Base-by-base conservation (phyloP, 2,329 filamentous ascomycete species). In the Clarireedia homoeocarpa region DNA sequence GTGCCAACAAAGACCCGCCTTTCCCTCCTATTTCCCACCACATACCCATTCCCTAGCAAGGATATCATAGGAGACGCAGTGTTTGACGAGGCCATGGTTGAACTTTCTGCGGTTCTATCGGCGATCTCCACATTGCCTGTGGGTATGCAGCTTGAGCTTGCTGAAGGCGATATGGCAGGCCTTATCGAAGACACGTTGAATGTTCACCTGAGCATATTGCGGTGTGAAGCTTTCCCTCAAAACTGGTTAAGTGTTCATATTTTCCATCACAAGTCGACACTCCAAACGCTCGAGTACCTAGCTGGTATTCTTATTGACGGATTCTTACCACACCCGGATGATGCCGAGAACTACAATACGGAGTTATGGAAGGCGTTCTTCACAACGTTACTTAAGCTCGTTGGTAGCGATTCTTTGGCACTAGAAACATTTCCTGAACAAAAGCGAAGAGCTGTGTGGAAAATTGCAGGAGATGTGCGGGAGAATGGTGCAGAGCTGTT, bases 351-450 rank as follows among this genome's bases (percentile, higher is more conserved):
- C 10, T 99, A 97, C 71, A 91, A 95, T 67, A 96, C 90, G 10
- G 89, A 95, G 56, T 75, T 97, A 12, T 99, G 94, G 94, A 91
- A 92, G 62, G 78, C 87, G 34, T 96, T 96, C 74, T 96, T 99
- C 69, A 87, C 85, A 17, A 92, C 91, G 0, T 75, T 99, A 30
- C 78, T 99, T 27, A 91, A 89, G 67, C 84, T 97, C 3, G 89
- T 99, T 2, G 89, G 89, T 5, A 96, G 91, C 66, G 85, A 91
- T 38, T 89, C 87, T 0, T 79, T 99, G 20, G 91, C 94, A 0
- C 79, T 99, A 39, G 94, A 99, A 69, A 96, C 91, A 0, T 97
- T 96, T 68, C 91, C 94, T 0, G 95, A 99, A 70, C 94, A 99
- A 73, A 99, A 97, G 74, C 80, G 94, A 47, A 79, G 94, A 55